Conservation (phyloP, 208 protist genomes). For the Leishmania tarentolae region DNA sequence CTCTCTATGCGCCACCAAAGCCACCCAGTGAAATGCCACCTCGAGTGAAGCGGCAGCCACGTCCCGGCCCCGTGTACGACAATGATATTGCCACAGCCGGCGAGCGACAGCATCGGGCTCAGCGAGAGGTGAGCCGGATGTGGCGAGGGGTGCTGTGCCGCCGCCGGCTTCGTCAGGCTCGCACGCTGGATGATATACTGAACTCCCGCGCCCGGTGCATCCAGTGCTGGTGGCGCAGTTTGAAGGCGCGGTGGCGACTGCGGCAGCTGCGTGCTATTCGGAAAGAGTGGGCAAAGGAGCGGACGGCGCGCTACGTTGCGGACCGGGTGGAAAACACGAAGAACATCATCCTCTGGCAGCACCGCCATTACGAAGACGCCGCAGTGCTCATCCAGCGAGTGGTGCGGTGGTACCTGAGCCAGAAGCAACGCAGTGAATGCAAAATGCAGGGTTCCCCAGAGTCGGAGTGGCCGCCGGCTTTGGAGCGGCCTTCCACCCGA, state of each 20-base stretch:
- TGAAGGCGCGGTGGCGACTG: constrained; percentile 40
- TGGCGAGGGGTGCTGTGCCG: constrained; percentile 83
- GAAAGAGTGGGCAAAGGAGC: constrained; percentile 53
- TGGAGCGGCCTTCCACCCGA: constrained; percentile 36
- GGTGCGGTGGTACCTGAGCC: constrained; percentile 64
- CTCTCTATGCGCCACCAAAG: constrained; percentile 66
- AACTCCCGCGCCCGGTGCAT: constrained; percentile 59
- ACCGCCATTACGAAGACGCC: constrained; percentile 58
- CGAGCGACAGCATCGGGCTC: constrained; percentile 61
- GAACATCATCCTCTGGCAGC: constrained; percentile 83
- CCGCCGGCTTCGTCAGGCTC: constrained; percentile 54
- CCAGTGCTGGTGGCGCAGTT: constrained; percentile 84
- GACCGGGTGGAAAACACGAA: constrained; percentile 43
- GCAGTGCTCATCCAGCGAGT: constrained; percentile 69
- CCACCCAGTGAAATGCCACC: constrained; percentile 62
- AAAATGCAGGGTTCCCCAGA: constrained; percentile 25
- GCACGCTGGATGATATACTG: constrained; percentile 42
- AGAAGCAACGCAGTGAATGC: constrained; percentile 22
- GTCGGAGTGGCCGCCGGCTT: constrained; percentile 35
- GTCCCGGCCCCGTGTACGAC: constrained; percentile 40
- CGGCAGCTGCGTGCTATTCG: constrained; percentile 42
- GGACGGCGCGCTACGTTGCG: constrained; percentile 40
- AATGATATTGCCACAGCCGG: constrained; percentile 69
- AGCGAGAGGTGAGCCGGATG: constrained; percentile 63
- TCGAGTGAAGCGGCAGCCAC: constrained; percentile 53